Evolutionary conservation across 305 asterid genomes (phyloP).

Genomic region (Fraxinus ornus): DNA sequence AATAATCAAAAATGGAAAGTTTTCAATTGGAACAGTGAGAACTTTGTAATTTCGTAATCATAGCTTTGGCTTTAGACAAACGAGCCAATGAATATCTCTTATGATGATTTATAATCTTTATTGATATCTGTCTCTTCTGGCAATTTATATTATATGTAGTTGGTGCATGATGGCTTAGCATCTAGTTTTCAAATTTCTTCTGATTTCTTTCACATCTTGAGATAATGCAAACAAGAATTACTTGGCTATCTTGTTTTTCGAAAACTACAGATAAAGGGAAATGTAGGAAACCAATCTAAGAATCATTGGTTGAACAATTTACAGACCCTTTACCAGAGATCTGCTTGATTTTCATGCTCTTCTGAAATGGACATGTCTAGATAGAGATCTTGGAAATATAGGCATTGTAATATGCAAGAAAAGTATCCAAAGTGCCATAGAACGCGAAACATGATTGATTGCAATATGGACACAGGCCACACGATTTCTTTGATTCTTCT

Average conservation of each 20-base stretch:
- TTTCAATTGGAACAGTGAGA: not conserved
- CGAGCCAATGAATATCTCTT: not conserved
- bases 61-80: not conserved
- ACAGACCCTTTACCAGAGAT: not conserved
- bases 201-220: not conserved
- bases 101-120: not conserved
- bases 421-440: not conserved
- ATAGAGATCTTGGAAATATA: not conserved
- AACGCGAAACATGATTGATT: not conserved
- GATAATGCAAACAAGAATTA: not conserved
- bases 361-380: not conserved
- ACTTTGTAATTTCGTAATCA: not conserved
- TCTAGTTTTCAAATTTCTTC: not conserved
- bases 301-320: not conserved
- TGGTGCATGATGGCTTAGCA: not conserved
- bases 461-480: not conserved
- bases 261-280: not conserved
- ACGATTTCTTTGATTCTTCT: not conserved
- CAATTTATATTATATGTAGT: not conserved
- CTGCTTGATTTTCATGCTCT: not conserved
- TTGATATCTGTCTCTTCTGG: not conserved
- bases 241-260: not conserved
- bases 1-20: no score
- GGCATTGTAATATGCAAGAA: not conserved
- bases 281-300: not conserved